Evolutionary conservation across 2,329 filamentous ascomycete species (phyloP).

Genomic region (Elsinoe fawcettii): DNA sequence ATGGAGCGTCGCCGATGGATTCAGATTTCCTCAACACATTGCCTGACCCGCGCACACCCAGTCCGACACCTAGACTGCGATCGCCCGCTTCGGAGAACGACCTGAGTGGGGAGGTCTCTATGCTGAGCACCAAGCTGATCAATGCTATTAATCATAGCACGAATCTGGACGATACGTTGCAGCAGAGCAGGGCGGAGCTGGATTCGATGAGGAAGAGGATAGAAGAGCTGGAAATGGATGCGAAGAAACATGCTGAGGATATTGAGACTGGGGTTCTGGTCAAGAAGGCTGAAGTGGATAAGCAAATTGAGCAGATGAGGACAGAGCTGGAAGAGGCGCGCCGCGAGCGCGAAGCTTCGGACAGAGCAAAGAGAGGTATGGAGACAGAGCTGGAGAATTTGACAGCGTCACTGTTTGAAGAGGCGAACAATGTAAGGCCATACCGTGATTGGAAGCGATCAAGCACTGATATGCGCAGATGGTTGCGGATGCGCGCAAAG

Average conservation of each 20-base stretch:
- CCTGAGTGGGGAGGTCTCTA: constrained; percentile 69
- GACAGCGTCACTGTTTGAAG: constrained; percentile 90
- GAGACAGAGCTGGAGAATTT: constrained; percentile 87
- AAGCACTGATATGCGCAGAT: constrained; percentile 47
- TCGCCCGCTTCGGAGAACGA: constrained; percentile 31
- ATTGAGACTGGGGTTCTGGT: constrained; percentile 69
- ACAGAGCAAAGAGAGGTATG: constrained; percentile 71
- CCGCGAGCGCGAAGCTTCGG: constrained; percentile 35
- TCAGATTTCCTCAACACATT: constrained; percentile 18
- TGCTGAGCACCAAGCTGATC: constrained; percentile 89
- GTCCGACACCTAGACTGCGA: constrained; percentile 15
- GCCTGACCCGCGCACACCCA: constrained; percentile 19
- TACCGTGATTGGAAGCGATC: constrained; percentile 19
- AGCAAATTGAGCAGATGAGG: constrained; percentile 35
- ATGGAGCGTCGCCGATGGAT: constrained; percentile 15
- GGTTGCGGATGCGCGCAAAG: constrained; percentile 81
- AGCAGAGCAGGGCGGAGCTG: constrained; percentile 73
- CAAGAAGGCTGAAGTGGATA: constrained; percentile 63
- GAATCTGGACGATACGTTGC: constrained; percentile 77
- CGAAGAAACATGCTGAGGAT: constrained; percentile 60
- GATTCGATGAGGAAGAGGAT: constrained; percentile 63
- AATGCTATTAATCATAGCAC: constrained; percentile 97
- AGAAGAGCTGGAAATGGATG: constrained; percentile 59
- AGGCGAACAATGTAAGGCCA: constrained; percentile 70
- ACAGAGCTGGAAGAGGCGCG: constrained; percentile 37